Conservation (phyloP, 805 yeast species). For the Jamesozyma lodderae region DNA sequence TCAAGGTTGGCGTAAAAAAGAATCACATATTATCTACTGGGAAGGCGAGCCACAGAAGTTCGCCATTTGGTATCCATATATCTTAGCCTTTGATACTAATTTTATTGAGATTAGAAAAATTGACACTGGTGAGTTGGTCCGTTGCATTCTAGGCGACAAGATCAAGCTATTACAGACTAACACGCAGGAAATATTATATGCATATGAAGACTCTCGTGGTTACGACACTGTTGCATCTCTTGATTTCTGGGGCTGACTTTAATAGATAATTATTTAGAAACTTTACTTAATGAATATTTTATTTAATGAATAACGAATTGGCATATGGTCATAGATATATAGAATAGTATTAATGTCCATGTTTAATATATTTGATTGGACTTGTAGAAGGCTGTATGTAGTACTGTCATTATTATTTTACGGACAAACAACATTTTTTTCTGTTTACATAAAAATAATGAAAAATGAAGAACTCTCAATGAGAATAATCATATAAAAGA, state of each 20-base stretch:
- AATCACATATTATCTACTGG: slow-evolving; percentile 93
- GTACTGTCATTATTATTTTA: too few relatives aligned
- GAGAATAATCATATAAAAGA: too few relatives aligned
- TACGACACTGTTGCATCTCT: slow-evolving; percentile 85
- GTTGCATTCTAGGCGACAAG: slow-evolving; percentile 89
- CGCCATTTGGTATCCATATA: slow-evolving; percentile 89
- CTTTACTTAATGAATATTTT: too few relatives aligned
- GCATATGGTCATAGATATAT: too few relatives aligned
- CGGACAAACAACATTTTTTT: too few relatives aligned
- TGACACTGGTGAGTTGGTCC: slow-evolving; percentile 72
- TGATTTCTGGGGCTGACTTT: slow-evolving; percentile 87
- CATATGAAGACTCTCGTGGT: slow-evolving; percentile 83
- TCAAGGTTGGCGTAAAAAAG: slow-evolving; percentile 93
- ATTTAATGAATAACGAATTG: too few relatives aligned
- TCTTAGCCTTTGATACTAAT: slow-evolving; percentile 80
- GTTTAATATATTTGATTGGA: too few relatives aligned
- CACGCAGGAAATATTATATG: slow-evolving; percentile 89
- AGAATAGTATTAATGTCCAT: too few relatives aligned
- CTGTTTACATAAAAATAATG: too few relatives aligned
- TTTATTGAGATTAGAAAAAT: slow-evolving; percentile 90
- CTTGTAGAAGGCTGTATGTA: too few relatives aligned
- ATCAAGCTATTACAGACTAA: slow-evolving; percentile 81
- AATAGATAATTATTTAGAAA: too few relatives aligned
- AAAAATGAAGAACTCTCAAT: too few relatives aligned
- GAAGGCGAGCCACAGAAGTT: slow-evolving; percentile 91